Percentiles rank a stretch among this genome's conserved stretches.
phyloP scores from a whole-genome alignment of 106 monocot species.

The Acorus calamus region DNA sequence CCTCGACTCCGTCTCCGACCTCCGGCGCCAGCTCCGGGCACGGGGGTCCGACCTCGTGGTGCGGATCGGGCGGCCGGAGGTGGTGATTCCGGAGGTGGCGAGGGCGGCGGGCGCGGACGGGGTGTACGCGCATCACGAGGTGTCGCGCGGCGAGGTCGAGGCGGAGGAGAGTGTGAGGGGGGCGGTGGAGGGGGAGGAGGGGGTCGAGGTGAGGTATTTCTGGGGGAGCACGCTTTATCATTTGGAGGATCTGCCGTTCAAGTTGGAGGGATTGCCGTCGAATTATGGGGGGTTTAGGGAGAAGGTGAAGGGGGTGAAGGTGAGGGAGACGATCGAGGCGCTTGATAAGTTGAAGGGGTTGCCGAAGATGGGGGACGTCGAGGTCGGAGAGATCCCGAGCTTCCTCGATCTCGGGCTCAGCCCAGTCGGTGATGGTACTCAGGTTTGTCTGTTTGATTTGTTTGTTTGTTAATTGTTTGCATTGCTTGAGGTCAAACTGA shows the following conservation, averaged over 20 bases:
- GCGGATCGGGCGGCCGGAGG: slow-evolving; percentile 74
- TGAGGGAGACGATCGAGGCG: slow-evolving; percentile 65
- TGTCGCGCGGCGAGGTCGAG: slow-evolving; percentile 58
- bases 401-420: slow-evolving; percentile 78
- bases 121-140: slow-evolving; percentile 78
- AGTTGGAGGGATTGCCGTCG: slow-evolving; percentile 73
- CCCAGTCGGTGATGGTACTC: slow-evolving; percentile 22
- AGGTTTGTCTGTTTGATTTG: slow-evolving; percentile 16
- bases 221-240: slow-evolving; percentile 98
- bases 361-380: slow-evolving; percentile 59
- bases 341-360: slow-evolving; percentile 78
- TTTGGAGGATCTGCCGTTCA: slow-evolving; percentile 77
- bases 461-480: background rate
- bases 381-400: slow-evolving; percentile 85
- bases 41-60: slow-evolving; percentile 91
- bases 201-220: slow-evolving; percentile 92
- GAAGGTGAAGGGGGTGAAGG: slow-evolving; percentile 47
- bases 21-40: slow-evolving; percentile 41
- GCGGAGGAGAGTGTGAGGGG: slow-evolving; percentile 68
- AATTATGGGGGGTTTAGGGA: slow-evolving; percentile 91
- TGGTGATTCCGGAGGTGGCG: slow-evolving; percentile 56
- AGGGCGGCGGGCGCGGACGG: slow-evolving; percentile 69
- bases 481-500: too few relatives aligned
- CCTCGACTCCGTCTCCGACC: slow-evolving; percentile 70
- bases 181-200: slow-evolving; percentile 72